These are phyloP conservation scores for Suillus weaverae DNA, from an alignment of 768 basidiomycete genomes.

Conservation along the genomic window DNA sequence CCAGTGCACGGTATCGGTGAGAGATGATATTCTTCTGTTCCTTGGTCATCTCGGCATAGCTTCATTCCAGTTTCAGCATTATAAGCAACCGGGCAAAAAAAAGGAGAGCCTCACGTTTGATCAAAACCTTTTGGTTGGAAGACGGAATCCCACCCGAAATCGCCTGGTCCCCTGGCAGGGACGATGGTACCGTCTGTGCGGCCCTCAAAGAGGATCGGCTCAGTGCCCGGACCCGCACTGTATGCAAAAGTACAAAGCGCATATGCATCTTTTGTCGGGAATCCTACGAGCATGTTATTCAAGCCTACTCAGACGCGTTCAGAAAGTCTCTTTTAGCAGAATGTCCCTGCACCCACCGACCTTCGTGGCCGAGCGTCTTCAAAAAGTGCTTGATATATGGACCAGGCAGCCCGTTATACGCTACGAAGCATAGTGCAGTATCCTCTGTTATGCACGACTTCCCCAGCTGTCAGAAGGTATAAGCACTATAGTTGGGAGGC, in stretches of 20 bases:
- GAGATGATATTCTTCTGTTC: conserved; percentile 65
- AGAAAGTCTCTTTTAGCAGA: not conserved
- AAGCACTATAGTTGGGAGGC: not conserved
- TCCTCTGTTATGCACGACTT: conserved; percentile 82
- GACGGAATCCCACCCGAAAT: conserved; percentile 91
- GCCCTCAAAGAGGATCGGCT: conserved; percentile 85
- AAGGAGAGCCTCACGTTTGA: conserved; percentile 59
- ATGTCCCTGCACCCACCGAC: conserved; percentile 34
- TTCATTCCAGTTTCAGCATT: conserved; percentile 20
- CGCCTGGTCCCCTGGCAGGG: conserved; percentile 68
- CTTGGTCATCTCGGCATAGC: conserved; percentile 69
- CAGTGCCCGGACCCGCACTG: conserved; percentile 74
- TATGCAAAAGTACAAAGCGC: conserved; percentile 98
- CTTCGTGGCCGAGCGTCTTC: conserved; percentile 79
- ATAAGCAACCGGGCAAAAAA: not conserved
- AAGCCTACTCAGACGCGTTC: conserved; percentile 48
- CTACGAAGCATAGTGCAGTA: conserved; percentile 89
- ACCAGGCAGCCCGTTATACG: conserved; percentile 88
- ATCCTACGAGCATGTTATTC: conserved; percentile 77
- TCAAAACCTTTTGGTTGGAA: conserved; percentile 78
- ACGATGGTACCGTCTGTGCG: conserved; percentile 90
- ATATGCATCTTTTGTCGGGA: conserved; percentile 75
- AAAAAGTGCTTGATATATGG: conserved; percentile 98
- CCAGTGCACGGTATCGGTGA: conserved; percentile 64
- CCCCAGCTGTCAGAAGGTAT: conserved; percentile 36